A percentile compares a stretch with the other conserved stretches of the same genome.
These are phyloP conservation scores for Aspergillus vadensis DNA, from an alignment of 2,329 filamentous ascomycete species.

Conservation along the genomic window DNA sequence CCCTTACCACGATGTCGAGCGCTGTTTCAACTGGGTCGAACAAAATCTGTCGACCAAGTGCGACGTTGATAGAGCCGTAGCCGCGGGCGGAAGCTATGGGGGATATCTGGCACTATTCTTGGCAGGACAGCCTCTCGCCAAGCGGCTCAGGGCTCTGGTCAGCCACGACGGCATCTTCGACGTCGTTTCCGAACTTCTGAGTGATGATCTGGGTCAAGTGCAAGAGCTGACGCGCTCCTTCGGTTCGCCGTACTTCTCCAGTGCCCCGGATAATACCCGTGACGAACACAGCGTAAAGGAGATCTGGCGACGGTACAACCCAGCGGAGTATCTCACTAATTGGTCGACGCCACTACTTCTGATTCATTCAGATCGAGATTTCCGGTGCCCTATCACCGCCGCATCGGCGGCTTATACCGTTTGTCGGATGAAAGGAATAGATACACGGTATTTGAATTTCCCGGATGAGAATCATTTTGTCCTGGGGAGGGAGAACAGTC, in stretches of 20 bases:
- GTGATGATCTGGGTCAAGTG: not conserved
- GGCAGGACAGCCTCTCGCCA: not conserved
- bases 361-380: slow-evolving; percentile 5
- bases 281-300: not conserved
- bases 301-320: not conserved
- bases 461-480: slow-evolving; percentile 8
- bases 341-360: slow-evolving; percentile 1
- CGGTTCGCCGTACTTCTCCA: slow-evolving; percentile 3
- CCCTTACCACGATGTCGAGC: slow-evolving; percentile 1
- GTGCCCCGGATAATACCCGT: not conserved
- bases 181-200: not conserved
- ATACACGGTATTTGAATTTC: slow-evolving; percentile 4
- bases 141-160: not conserved
- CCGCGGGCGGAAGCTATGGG: slow-evolving; percentile 5
- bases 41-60: not conserved
- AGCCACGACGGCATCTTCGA: slow-evolving; percentile 6
- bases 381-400: slow-evolving; percentile 1
- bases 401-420: slow-evolving; percentile 4
- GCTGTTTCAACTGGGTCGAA: slow-evolving; percentile 1
- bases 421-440: slow-evolving; percentile 2
- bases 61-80: not conserved
- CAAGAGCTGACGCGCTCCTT: slow-evolving; percentile 2
- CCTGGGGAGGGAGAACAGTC: slow-evolving; percentile 1
- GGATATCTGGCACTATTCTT: slow-evolving; percentile 1
- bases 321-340: slow-evolving; percentile 2